Evolutionary conservation across 2,329 filamentous ascomycete species (phyloP), one percentile per base, ranked within the genome.

Genomic region (Dothideomycetes sp.): DNA sequence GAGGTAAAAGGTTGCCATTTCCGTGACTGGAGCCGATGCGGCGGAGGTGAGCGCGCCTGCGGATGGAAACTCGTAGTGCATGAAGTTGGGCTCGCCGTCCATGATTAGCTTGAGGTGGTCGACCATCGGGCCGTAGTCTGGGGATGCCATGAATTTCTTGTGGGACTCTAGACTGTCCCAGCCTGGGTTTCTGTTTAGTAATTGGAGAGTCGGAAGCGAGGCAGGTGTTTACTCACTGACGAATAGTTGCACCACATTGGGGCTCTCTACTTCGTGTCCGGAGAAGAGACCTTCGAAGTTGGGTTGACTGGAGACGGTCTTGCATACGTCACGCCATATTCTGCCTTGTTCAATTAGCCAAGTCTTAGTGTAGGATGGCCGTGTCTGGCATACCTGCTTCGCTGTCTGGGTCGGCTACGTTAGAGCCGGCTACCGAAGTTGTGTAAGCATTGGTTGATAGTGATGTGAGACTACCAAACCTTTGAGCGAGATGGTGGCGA

Each of bases 1-100:
- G 44, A 72, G 68, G 45, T 65, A 63, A 19, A 69, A 56, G 0
- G 57, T 58, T 8, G 62, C 54, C 22, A 73, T 53, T 49, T 76
- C 72, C 1, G 70, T 72, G 2, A 71, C 56, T 2, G 70, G 68
- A 2, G 62, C 61, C 1, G 55, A 52, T 11, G 59, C 46, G 12
- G 55, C 48, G 18, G 43, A 40, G 7, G 30, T 14, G 5, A 52
- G 30, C 2, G 43, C 45, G 3, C 36, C 45, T 2, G 47, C 31
- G 3, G 52, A 46, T 29, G 49, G 22, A 32, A 66, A 48, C 11
- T 55, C 48, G 40, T 54, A 50, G 49, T 68, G 65, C 37, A 52
- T 47, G 14, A 66, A 45, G 1, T 31, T 30, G 2, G 54, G 51
- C 2, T 44, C 30, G 8, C 48, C 53, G 32, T 43, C 47, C 17